Conservation (phyloP, 495 filamentous ascomycete species). For the Penicillium malachiteum region DNA sequence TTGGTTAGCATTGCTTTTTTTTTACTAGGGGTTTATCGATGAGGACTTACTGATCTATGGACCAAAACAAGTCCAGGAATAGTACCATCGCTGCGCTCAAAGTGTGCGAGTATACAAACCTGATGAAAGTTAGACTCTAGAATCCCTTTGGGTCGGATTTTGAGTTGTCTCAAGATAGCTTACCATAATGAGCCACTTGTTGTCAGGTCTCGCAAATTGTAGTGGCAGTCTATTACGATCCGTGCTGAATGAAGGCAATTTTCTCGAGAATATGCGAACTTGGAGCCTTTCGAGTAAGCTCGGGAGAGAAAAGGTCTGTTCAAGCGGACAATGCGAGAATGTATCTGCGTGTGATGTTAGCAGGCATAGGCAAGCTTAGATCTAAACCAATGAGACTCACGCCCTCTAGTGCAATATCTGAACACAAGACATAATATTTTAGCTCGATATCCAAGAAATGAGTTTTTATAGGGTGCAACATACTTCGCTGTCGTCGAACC, state of each 20-base stretch:
- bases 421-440: background rate
- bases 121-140: background rate
- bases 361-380: background rate
- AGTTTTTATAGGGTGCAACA: background rate
- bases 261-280: background rate
- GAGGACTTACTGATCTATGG: background rate
- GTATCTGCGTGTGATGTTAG: background rate
- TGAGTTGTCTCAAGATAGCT: background rate
- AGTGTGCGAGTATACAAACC: constrained; percentile 1
- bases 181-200: background rate
- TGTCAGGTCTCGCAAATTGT: constrained; percentile 2
- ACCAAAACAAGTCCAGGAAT: background rate
- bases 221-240: background rate
- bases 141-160: background rate
- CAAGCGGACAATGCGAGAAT: background rate
- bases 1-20: background rate
- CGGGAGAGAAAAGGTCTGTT: background rate
- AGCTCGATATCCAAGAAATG: background rate
- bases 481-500: constrained; percentile 1
- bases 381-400: background rate
- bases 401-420: constrained; percentile 2
- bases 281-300: background rate
- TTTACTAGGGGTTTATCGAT: too few species aligned
- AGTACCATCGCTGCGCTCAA: background rate
- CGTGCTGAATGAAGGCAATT: background rate